Evolutionary conservation across 352 stramenopile species (phyloP), one percentile per base, ranked within the genome.

Genomic region (Globisporangium canariense): DNA sequence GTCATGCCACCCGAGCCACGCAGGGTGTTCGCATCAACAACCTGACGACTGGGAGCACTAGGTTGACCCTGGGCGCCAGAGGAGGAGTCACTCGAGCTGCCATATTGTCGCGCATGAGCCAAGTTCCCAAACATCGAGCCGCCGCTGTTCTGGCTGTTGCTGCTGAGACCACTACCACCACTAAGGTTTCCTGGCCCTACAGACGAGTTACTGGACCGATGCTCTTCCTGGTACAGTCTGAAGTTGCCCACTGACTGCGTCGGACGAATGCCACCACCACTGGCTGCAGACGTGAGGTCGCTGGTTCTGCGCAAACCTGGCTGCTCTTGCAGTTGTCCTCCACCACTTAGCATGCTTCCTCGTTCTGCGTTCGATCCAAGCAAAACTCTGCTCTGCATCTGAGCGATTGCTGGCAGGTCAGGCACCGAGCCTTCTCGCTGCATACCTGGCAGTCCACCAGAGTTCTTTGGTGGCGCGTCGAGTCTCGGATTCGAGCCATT

Each of bases 181-280:
- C 41, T 20, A 7, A 55, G 13, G 20, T 40, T 65, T 2, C 38
- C 47, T 28, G 58, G 30, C 4, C 54, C 54, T 28, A 32, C 20
- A 9, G 40, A 40, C 28, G 47, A 47, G 16, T 45, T 43, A 9
- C 40, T 60, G 18, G 60, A 65, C 22, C 60, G 68, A 32, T 79
- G 73, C 2, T 89, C 81, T 4, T 88, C 74, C 65, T 86, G 74
- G 55, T 88, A 89, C 58, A 77, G 72, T 9, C 77, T 75, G n/a
- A 93, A 90, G 47, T 94, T 92, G 1, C 82, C 86, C 14, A 94
- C 79, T 3, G 86, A 94, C 40, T 83, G 70, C 7, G 79, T 76
- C 25, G 83, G 81, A 30, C 86, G 76, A 56, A 93, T 73, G 59
- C 77, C 67, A 46, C 52, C 53, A 22, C 70, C 52, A 58, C 62